These are phyloP conservation scores for Eimeria tenella DNA, from an alignment of 169 alveolate genomes.

Conservation along the genomic window DNA sequence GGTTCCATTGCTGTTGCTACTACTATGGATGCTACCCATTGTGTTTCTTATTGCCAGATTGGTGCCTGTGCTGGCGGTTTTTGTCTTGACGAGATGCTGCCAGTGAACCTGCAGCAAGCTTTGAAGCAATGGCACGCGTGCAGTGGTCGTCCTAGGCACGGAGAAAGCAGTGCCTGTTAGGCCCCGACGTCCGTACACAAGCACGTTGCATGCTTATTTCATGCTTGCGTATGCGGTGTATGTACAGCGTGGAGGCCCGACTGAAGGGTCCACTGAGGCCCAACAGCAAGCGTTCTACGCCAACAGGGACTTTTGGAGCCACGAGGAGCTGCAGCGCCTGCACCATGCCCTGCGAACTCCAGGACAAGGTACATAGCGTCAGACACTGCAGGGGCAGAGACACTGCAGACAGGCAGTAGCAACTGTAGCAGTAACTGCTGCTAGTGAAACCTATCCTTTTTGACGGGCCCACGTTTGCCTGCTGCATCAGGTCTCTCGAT, in stretches of 20 bases:
- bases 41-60: background rate
- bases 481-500: no score
- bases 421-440: slow-evolving; percentile 32
- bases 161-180: no score
- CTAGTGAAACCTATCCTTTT: background rate
- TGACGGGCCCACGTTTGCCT: no score
- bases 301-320: slow-evolving; percentile 75
- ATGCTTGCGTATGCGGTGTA: slow-evolving; percentile 16
- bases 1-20: background rate
- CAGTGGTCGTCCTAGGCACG: no score
- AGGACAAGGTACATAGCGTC: slow-evolving; percentile 35
- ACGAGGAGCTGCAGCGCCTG: slow-evolving; percentile 76
- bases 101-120: no score
- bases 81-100: no score
- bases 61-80: no score
- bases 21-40: background rate
- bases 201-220: background rate
- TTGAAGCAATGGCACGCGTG: no score
- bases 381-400: background rate
- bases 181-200: background rate
- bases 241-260: slow-evolving; percentile 42
- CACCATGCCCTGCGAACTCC: slow-evolving; percentile 78
- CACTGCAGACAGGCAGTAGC: background rate
- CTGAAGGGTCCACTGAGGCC: slow-evolving; percentile 47
- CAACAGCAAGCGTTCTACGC: slow-evolving; percentile 49